Conservation (phyloP, 192 early-diverging fungal genomes). For the Mortierella hygrophila region DNA sequence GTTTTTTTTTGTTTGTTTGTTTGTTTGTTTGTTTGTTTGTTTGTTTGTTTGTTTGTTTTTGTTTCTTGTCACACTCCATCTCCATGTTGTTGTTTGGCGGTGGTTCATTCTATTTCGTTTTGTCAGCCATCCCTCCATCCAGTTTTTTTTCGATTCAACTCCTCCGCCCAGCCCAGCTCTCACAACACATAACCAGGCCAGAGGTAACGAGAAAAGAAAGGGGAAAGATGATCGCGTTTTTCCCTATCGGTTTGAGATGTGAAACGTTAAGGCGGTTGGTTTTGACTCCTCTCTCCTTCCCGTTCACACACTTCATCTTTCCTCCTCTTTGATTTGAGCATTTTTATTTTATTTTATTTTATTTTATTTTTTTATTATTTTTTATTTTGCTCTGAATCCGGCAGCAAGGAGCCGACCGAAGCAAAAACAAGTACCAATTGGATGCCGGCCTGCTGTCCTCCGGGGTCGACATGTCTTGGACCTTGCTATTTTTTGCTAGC, state of each 20-base stretch:
- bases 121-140: not conserved
- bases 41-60: not conserved
- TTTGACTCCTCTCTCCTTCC: no score
- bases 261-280: not conserved
- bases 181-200: not conserved
- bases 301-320: not conserved
- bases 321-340: not conserved
- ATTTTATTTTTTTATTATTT: not conserved
- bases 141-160: not conserved
- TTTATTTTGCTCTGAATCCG: conserved; percentile 7
- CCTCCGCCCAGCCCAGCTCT: no score
- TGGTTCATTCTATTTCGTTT: not conserved
- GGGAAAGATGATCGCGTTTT: not conserved
- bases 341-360: not conserved
- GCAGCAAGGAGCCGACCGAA: not conserved
- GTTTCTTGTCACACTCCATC: not conserved
- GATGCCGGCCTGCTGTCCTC: not conserved
- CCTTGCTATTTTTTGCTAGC: not conserved
- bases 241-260: not conserved
- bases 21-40: not conserved
- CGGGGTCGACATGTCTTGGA: conserved; percentile 6
- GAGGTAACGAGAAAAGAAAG: not conserved
- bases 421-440: conserved; percentile 1
- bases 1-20: not conserved
- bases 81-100: not conserved